A percentile compares a stretch with the other conserved stretches of the same genome.
Conservation (phyloP, 139 green algal species). For the Coelastrella sp. region DNA sequence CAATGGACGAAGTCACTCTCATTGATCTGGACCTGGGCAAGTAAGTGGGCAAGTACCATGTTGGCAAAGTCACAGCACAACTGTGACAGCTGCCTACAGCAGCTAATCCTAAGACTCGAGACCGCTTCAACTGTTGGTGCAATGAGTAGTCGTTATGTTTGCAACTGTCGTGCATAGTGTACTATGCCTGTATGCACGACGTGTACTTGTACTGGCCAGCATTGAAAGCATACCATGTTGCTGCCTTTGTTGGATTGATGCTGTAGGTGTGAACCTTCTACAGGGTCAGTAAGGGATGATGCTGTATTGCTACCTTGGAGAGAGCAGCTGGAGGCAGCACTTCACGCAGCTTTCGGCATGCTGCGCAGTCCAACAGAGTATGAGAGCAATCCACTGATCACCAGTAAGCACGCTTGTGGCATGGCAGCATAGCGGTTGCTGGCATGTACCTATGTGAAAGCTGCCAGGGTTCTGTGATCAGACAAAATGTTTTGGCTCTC, state of each 20-base stretch:
- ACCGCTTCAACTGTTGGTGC: no score
- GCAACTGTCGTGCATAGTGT: no score
- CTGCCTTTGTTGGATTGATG: no score
- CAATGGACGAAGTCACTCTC: constrained; percentile 74
- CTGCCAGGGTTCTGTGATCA: no score
- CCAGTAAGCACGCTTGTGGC: constrained; percentile 34
- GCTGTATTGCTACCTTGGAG: constrained; percentile 68
- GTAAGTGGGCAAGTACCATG: no score
- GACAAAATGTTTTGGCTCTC: no score
- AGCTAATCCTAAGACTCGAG: no score
- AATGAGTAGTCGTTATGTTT: no score
- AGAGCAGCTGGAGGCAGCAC: constrained; percentile 63
- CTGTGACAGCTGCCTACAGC: no score
- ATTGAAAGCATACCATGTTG: not conserved
- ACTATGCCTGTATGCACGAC: not conserved
- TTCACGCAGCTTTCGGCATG: constrained; percentile 57
- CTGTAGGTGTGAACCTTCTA: constrained; percentile 52
- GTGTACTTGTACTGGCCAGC: not conserved
- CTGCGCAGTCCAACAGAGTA: constrained; percentile 80
- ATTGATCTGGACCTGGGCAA: constrained; percentile 73
- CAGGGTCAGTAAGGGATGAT: constrained; percentile 68
- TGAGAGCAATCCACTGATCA: constrained; percentile 77
- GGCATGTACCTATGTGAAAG: no score
- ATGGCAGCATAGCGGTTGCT: no score
- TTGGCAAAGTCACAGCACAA: no score